Conservation (phyloP, 2,329 filamentous ascomycete genomes). For the Amauroascus niger region DNA sequence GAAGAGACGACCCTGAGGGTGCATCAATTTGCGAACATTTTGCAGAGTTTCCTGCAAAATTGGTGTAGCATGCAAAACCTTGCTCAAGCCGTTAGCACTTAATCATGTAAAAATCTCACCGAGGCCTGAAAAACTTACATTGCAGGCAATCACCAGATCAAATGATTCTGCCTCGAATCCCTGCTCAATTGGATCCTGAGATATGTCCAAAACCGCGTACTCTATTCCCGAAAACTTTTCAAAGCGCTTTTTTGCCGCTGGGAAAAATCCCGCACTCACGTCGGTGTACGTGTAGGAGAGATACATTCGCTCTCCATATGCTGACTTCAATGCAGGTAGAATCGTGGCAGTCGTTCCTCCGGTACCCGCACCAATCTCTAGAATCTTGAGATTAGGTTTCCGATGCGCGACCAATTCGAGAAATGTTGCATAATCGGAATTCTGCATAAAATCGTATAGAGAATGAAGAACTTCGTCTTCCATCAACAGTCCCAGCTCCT, state of each 20-base stretch:
- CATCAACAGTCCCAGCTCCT: no score
- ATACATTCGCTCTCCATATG: background rate
- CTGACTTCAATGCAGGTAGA: conserved; percentile 3
- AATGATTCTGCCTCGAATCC: conserved; percentile 3
- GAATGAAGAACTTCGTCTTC: background rate
- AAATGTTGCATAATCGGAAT: no score
- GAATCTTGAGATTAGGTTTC: conserved; percentile 10
- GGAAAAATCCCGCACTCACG: conserved; percentile 38
- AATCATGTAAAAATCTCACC: no score
- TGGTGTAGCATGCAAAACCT: conserved; percentile 5
- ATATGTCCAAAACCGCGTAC: background rate
- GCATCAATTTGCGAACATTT: conserved; percentile 1
- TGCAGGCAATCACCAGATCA: conserved; percentile 9
- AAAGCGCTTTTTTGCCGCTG: conserved; percentile 7
- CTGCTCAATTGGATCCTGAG: background rate
- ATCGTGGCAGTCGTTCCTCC: conserved; percentile 8
- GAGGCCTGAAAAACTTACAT: no score
- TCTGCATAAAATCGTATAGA: no score
- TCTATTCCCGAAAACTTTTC: background rate
- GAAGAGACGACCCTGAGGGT: background rate
- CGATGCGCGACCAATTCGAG: no score
- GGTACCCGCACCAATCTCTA: conserved; percentile 20
- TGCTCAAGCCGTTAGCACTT: no score
- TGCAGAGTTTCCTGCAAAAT: background rate
- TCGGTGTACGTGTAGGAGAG: conserved; percentile 30